Evolutionary conservation across 345 rosid genomes (phyloP).

Genomic region (Jatropha curcas): DNA sequence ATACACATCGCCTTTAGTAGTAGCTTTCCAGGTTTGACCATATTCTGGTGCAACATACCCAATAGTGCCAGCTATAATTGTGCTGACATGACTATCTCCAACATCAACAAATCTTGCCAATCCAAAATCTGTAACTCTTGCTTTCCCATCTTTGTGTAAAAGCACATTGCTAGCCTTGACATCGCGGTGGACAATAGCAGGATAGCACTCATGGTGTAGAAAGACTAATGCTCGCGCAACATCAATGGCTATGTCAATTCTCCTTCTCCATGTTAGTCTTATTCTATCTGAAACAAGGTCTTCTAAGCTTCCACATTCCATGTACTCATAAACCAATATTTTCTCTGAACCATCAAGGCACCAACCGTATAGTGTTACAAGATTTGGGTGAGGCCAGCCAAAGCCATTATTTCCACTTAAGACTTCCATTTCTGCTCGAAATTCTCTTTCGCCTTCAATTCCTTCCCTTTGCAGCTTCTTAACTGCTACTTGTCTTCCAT

Average conservation of each 20-base stretch:
- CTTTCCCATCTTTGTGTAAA: constrained; percentile 66
- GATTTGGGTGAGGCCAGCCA: constrained; percentile 94
- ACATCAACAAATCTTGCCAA: constrained; percentile 70
- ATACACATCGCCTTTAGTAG: constrained; percentile 92
- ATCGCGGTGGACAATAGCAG: constrained; percentile 86
- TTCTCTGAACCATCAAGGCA: constrained; percentile 75
- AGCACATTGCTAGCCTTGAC: constrained; percentile 95
- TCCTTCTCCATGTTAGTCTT: constrained; percentile 59
- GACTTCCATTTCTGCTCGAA: constrained; percentile 94
- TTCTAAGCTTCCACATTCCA: constrained; percentile 87
- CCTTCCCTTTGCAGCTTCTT: constrained; percentile 90
- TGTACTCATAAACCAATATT: constrained; percentile 80
- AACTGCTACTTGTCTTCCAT: constrained; percentile 86
- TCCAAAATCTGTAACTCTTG: constrained; percentile 86
- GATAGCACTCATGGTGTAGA: constrained; percentile 89
- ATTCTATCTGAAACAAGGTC: constrained; percentile 65
- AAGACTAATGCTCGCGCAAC: constrained; percentile 73
- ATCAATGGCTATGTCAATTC: constrained; percentile 64
- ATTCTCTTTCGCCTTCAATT: constrained; percentile 80
- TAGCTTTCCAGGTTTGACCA: constrained; percentile 91
- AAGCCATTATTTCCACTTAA: constrained; percentile 64
- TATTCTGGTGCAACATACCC: constrained; percentile 98
- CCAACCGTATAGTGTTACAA: constrained; percentile 90
- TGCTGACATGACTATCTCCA: constrained; percentile 88
- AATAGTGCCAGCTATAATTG: constrained; percentile 83